These are phyloP conservation scores for Ophiosphaerella korrae DNA, from an alignment of 2,329 filamentous ascomycete species.

Conservation along the genomic window DNA sequence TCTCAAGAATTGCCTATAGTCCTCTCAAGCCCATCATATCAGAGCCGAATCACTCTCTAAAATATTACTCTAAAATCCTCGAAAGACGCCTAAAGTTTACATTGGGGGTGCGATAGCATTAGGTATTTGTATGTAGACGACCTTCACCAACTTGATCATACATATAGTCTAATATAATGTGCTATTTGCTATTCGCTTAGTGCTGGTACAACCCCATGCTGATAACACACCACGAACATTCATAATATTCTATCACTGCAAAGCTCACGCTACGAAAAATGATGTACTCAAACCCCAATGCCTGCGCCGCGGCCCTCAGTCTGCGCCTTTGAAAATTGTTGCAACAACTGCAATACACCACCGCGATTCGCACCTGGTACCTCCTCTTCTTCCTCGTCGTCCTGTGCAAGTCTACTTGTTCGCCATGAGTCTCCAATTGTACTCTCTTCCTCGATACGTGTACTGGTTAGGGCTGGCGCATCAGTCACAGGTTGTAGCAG, in stretches of 20 bases:
- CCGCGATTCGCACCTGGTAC: constrained; percentile 51
- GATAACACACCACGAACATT: constrained; percentile 3
- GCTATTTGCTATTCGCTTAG: neutral
- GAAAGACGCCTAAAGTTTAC: too few relatives aligned
- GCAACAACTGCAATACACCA: constrained; percentile 68
- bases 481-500: constrained; percentile 30
- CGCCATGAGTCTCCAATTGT: constrained; percentile 66
- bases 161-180: neutral
- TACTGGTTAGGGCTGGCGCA: constrained; percentile 9
- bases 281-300: constrained; percentile 31
- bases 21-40: too few relatives aligned
- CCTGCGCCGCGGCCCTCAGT: constrained; percentile 53
- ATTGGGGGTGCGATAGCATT: too few relatives aligned
- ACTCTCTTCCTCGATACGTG: constrained; percentile 57
- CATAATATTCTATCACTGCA: neutral
- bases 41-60: too few relatives aligned
- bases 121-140: too few relatives aligned
- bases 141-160: too few relatives aligned
- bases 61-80: too few relatives aligned
- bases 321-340: constrained; percentile 70
- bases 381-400: constrained; percentile 57
- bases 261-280: neutral
- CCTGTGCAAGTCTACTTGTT: constrained; percentile 49
- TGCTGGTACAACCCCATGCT: constrained; percentile 3
- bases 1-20: neutral